Evolutionary conservation across 2,329 filamentous ascomycete genomes (phyloP).

Genomic region (Plectosphaerella sp.): DNA sequence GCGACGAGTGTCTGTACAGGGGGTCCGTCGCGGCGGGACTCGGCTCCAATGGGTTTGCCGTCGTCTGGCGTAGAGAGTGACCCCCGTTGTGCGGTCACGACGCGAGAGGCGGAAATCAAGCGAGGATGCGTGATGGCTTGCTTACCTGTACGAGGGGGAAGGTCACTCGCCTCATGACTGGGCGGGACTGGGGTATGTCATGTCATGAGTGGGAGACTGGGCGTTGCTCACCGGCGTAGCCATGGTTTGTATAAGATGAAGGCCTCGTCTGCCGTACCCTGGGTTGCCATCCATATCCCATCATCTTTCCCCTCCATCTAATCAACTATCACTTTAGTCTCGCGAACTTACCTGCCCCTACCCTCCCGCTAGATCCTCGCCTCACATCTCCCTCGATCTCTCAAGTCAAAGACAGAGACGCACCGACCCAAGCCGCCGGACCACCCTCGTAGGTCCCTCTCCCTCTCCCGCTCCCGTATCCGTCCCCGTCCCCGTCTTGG

Average conservation of each 20-base stretch:
- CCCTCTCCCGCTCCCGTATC: constrained; percentile 2
- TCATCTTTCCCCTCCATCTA: too few species aligned
- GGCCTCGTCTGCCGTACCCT: neutral
- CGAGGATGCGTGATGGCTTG: neutral
- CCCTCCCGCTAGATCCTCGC: too few species aligned
- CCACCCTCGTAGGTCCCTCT: constrained; percentile 3
- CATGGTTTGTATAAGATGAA: neutral
- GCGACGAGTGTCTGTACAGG: neutral
- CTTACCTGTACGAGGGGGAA: neutral
- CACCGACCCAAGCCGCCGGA: neutral
- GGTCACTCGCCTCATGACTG: neutral
- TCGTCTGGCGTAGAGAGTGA: neutral
- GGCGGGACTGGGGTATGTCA: neutral
- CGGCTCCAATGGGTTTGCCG: neutral
- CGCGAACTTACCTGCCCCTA: too few species aligned
- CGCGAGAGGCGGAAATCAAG: neutral
- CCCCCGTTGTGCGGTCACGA: neutral
- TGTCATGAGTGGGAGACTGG: neutral
- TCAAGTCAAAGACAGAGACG: neutral
- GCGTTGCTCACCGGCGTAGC: too few species aligned
- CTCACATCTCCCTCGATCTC: neutral
- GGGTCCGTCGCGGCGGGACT: neutral
- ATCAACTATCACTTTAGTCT: too few species aligned
- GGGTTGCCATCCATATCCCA: neutral
- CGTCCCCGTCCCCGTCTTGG: constrained; percentile 2